A percentile compares a stretch with the other conserved stretches of the same genome.
These are phyloP conservation scores for Bipolaris gigantea DNA, from an alignment of 2,329 filamentous ascomycete species.

Conservation along the genomic window DNA sequence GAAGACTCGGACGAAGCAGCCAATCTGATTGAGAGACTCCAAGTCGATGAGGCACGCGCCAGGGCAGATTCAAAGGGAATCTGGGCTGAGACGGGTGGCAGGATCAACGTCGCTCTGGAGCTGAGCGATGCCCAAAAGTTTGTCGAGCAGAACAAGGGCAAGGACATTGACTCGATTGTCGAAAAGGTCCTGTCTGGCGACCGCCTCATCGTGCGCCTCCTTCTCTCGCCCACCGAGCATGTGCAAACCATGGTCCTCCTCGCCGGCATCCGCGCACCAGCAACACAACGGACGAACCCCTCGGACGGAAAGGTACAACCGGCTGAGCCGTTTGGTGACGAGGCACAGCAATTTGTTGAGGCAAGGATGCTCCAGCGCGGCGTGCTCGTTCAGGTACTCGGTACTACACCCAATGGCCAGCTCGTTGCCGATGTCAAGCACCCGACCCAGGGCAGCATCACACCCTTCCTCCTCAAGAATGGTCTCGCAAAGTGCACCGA, in stretches of 20 bases:
- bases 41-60: slow-evolving; percentile 75
- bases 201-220: slow-evolving; percentile 79
- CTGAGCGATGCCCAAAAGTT: slow-evolving; percentile 74
- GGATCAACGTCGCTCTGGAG: slow-evolving; percentile 80
- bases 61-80: slow-evolving; percentile 78
- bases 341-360: slow-evolving; percentile 87
- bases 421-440: slow-evolving; percentile 87
- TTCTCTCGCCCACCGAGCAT: slow-evolving; percentile 81
- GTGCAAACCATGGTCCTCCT: slow-evolving; percentile 85
- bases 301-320: slow-evolving; percentile 79
- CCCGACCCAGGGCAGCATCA: slow-evolving; percentile 82
- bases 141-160: slow-evolving; percentile 80
- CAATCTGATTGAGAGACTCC: slow-evolving; percentile 74
- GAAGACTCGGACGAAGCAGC: slow-evolving; percentile 78
- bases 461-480: slow-evolving; percentile 84
- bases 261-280: slow-evolving; percentile 84
- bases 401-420: slow-evolving; percentile 85
- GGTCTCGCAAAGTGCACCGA: slow-evolving; percentile 92
- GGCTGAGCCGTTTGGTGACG: slow-evolving; percentile 86
- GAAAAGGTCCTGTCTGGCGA: slow-evolving; percentile 92
- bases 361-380: slow-evolving; percentile 80
- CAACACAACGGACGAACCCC: slow-evolving; percentile 81
- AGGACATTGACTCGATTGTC: slow-evolving; percentile 76
- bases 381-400: slow-evolving; percentile 80
- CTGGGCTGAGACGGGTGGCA: slow-evolving; percentile 67